phyloP scores from a whole-genome alignment of 1,139 yeast genomes.

The Arxiozyma bovina region DNA sequence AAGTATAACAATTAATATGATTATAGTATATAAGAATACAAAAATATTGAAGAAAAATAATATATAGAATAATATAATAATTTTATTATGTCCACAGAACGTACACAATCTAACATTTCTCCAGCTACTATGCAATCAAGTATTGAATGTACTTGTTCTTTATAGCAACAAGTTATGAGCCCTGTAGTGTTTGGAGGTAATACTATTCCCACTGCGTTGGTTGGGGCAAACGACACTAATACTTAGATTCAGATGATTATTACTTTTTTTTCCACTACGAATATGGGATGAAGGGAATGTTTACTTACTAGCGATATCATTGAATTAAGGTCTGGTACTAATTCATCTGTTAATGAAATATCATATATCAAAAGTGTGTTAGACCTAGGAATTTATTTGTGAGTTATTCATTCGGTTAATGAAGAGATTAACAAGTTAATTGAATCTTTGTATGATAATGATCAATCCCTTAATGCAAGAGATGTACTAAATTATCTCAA shows the following conservation, averaged over 20 bases:
- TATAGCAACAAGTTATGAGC: conserved; percentile 4
- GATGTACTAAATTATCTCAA: neutral
- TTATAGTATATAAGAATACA: no score
- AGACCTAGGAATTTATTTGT: neutral
- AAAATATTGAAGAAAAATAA: no score
- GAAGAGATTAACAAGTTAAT: neutral
- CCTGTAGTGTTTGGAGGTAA: neutral
- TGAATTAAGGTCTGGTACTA: neutral
- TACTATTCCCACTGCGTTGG: neutral
- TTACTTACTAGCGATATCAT: neutral
- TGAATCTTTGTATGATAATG: no score
- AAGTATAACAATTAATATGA: no score
- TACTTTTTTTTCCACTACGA: no score
- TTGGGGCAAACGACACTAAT: neutral
- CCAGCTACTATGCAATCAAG: no score
- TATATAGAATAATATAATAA: no score
- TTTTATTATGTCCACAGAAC: no score
- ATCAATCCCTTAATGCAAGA: neutral
- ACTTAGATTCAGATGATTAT: neutral
- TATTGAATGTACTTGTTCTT: no score
- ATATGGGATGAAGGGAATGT: neutral
- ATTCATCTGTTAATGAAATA: neutral
- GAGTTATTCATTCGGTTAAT: neutral
- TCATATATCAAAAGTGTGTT: neutral
- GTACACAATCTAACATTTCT: no score